These are phyloP conservation scores for Nicotiana tomentosiformis DNA, from an alignment of 257 asterid species.

Conservation along the genomic window DNA sequence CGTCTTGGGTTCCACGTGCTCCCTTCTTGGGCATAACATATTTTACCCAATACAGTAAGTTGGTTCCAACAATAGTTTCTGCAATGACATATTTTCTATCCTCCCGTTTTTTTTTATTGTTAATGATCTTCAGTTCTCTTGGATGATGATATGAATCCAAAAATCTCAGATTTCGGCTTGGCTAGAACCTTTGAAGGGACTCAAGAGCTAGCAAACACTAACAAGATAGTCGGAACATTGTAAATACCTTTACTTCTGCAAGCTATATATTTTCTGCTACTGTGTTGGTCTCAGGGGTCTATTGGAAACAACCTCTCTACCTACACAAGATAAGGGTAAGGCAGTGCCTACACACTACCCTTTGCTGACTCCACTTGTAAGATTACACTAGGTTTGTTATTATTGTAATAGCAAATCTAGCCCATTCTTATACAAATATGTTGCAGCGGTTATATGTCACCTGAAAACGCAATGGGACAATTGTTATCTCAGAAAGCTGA, in stretches of 20 bases:
- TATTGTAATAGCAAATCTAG: not conserved
- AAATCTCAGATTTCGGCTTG: slow-evolving; percentile 21
- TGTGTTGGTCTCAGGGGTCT: too few species aligned
- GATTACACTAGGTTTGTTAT: too few species aligned
- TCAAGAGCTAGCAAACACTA: slow-evolving; percentile 13
- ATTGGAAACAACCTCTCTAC: too few species aligned
- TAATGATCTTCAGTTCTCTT: not conserved
- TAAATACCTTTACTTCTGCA: not conserved
- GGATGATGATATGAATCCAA: slow-evolving; percentile 20
- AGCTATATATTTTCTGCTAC: not conserved
- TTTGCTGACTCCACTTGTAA: too few species aligned
- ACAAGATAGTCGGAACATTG: slow-evolving; percentile 24
- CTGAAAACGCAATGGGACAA: slow-evolving; percentile 32
- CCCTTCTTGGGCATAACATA: too few species aligned
- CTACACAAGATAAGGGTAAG: too few species aligned
- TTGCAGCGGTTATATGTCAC: slow-evolving; percentile 41
- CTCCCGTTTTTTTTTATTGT: not conserved
- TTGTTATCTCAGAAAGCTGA: slow-evolving; percentile 30
- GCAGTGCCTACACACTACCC: too few species aligned
- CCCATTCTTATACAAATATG: not conserved
- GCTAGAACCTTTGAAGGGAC: slow-evolving; percentile 23
- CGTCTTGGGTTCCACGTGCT: too few species aligned
- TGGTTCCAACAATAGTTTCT: not conserved
- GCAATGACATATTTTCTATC: not conserved
- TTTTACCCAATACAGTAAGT: too few species aligned